Evolutionary conservation across 495 filamentous ascomycete genomes (phyloP).

Genomic region (Hyaloscypha bicolor): DNA sequence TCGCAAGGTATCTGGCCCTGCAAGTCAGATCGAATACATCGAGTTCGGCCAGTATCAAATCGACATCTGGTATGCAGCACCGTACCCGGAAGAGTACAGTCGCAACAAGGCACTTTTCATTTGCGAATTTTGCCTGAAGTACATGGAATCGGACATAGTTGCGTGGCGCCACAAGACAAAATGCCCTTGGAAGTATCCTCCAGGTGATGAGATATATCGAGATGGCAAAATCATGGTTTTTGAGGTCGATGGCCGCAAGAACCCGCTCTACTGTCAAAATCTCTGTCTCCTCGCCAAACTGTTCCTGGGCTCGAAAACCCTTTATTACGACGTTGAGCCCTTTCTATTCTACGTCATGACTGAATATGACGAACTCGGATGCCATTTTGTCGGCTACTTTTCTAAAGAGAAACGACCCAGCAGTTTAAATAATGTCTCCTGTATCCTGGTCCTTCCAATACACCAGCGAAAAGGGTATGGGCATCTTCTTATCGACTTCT

Average conservation of each 20-base stretch:
- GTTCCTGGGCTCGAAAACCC: slow-evolving; percentile 94
- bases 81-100: slow-evolving; percentile 98
- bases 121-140: slow-evolving; percentile 98
- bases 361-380: slow-evolving; percentile 89
- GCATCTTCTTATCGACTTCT: slow-evolving; percentile 95
- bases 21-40: slow-evolving; percentile 97
- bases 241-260: slow-evolving; percentile 95
- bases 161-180: slow-evolving; percentile 98
- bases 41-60: slow-evolving; percentile 97
- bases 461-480: slow-evolving; percentile 97
- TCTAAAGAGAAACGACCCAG: slow-evolving; percentile 98
- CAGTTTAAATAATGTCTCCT: slow-evolving; percentile 95
- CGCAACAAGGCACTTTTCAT: slow-evolving; percentile 94
- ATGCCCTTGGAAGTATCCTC: slow-evolving; percentile 93
- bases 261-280: slow-evolving; percentile 97
- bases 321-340: slow-evolving; percentile 98
- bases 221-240: slow-evolving; percentile 92
- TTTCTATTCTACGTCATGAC: slow-evolving; percentile 99
- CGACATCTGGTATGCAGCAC: slow-evolving; percentile 99
- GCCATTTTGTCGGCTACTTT: slow-evolving; percentile 98
- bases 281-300: slow-evolving; percentile 94
- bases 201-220: slow-evolving; percentile 97
- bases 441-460: slow-evolving; percentile 92
- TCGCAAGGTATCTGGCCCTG: slow-evolving; percentile 76
- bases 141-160: slow-evolving; percentile 98